phyloP scores from a whole-genome alignment of 495 filamentous ascomycete species.

The Achaetomiella virescens region DNA sequence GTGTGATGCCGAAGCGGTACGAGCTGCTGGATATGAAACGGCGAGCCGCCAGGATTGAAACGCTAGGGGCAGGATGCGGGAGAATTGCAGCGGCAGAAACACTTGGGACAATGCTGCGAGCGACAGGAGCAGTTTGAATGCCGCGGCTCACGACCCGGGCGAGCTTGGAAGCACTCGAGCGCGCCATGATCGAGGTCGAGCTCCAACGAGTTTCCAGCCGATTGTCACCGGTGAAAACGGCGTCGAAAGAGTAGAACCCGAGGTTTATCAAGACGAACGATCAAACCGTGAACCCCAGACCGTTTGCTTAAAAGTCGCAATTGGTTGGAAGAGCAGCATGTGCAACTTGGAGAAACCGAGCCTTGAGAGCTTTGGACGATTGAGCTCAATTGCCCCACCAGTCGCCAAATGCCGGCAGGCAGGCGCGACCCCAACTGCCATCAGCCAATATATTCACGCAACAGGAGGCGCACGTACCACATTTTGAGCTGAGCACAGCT shows the following conservation, averaged over 20 bases:
- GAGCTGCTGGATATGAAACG: slow-evolving; percentile 18
- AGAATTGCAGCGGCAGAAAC: slow-evolving; percentile 1
- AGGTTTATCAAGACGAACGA: not conserved
- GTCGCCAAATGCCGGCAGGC: slow-evolving; percentile 5
- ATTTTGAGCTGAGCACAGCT: not conserved
- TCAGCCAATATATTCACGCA: slow-evolving; percentile 1
- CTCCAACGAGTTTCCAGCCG: not conserved
- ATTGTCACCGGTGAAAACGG: not conserved
- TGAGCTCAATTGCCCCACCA: not conserved
- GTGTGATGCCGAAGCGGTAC: slow-evolving; percentile 26
- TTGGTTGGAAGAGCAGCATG: not conserved
- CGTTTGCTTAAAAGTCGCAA: not conserved
- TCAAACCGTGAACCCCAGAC: not conserved
- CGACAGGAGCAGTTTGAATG: slow-evolving; percentile 8
- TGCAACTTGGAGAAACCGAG: not conserved
- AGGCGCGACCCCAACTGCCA: not conserved
- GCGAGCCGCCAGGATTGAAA: not conserved
- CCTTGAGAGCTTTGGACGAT: not conserved
- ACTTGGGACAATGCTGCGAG: slow-evolving; percentile 4
- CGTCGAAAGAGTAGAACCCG: too few relatives aligned
- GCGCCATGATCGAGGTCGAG: slow-evolving; percentile 23
- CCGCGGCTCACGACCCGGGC: slow-evolving; percentile 19
- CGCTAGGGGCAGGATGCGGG: not conserved
- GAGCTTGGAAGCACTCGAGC: slow-evolving; percentile 21
- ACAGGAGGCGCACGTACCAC: not conserved